Evolutionary conservation across 805 yeast genomes (phyloP).

Genomic region (Nakazawaea ishiwadae): DNA sequence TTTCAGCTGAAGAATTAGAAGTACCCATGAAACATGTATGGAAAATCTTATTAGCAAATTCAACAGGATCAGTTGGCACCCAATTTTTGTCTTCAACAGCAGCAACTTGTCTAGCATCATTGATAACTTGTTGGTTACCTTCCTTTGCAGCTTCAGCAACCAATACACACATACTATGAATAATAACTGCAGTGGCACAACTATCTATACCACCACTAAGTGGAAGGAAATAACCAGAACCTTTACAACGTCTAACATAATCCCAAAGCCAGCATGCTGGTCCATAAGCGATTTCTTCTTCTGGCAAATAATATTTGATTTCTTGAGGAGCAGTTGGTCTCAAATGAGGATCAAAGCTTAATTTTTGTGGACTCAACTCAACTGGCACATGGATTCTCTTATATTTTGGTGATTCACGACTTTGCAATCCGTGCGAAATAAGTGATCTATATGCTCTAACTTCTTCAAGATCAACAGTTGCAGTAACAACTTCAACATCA

Average conservation of each 20-base stretch:
- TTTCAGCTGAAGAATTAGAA: constrained; percentile 82
- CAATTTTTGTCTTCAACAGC: constrained; percentile 48
- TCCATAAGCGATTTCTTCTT: constrained; percentile 95
- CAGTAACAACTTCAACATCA: constrained; percentile 94
- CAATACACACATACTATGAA: constrained; percentile 88
- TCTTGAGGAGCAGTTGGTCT: constrained; percentile 49
- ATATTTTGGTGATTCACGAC: constrained; percentile 36
- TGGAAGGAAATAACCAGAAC: constrained; percentile 91
- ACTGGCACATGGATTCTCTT: constrained; percentile 57
- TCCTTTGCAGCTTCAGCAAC: constrained; percentile 64
- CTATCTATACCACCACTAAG: constrained; percentile 97
- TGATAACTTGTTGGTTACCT: constrained; percentile 73
- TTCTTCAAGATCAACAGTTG: constrained; percentile 90
- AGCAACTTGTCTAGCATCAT: constrained; percentile 68
- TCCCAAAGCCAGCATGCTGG: constrained; percentile 99
- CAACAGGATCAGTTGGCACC: constrained; percentile 70
- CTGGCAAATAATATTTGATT: constrained; percentile 71
- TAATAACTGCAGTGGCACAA: constrained; percentile 95
- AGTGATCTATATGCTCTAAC: constrained; percentile 76
- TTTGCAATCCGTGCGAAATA: constrained; percentile 75
- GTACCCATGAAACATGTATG: constrained; percentile 97
- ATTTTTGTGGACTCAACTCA: constrained; percentile 58
- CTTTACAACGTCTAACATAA: constrained; percentile 83
- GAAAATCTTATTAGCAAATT: constrained; percentile 70
- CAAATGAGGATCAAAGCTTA: constrained; percentile 56